Conservation (phyloP, 108 stramenopile species). For the Cylindrotheca fusiformis region DNA sequence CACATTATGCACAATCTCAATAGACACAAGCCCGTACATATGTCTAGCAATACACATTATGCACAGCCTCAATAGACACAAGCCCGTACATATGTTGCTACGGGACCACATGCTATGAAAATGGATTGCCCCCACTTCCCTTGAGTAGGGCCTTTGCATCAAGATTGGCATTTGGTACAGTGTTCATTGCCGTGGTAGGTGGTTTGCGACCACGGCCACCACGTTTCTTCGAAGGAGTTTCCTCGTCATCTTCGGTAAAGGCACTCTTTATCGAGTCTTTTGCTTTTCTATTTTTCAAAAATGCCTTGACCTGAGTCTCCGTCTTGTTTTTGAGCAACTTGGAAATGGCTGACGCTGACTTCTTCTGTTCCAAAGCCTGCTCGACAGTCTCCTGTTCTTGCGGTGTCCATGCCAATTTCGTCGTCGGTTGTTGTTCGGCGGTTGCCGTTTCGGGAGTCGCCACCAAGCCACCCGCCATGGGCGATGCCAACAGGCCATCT, state of each 20-base stretch:
- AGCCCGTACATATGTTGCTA: too few relatives aligned
- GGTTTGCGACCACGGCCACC: slow-evolving; percentile 81
- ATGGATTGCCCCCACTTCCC: too few relatives aligned
- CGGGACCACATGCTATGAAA: too few relatives aligned
- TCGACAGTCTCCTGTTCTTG: slow-evolving; percentile 22
- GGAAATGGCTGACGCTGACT: slow-evolving; percentile 18
- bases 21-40: too few relatives aligned
- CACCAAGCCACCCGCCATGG: slow-evolving; percentile 1
- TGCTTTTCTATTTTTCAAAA: slow-evolving; percentile 30
- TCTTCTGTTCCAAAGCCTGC: slow-evolving; percentile 19
- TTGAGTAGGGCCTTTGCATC: slow-evolving; percentile 61
- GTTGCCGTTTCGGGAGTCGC: not conserved
- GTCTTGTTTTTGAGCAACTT: slow-evolving; percentile 27
- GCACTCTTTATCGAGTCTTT: slow-evolving; percentile 7
- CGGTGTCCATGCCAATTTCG: slow-evolving; percentile 35
- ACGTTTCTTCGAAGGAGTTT: slow-evolving; percentile 27
- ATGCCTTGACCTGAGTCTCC: slow-evolving; percentile 44
- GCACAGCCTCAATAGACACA: too few relatives aligned
- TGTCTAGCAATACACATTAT: too few relatives aligned
- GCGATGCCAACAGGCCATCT: slow-evolving; percentile 33
- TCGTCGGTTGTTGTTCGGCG: not conserved
- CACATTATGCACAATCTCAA: too few relatives aligned
- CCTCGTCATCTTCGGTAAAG: slow-evolving; percentile 16
- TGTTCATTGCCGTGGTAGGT: slow-evolving; percentile 81
- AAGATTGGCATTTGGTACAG: slow-evolving; percentile 60